These are phyloP conservation scores for Pelargonium cotyledonis DNA, from an alignment of 441 rosid genomes.

Conservation along the genomic window DNA sequence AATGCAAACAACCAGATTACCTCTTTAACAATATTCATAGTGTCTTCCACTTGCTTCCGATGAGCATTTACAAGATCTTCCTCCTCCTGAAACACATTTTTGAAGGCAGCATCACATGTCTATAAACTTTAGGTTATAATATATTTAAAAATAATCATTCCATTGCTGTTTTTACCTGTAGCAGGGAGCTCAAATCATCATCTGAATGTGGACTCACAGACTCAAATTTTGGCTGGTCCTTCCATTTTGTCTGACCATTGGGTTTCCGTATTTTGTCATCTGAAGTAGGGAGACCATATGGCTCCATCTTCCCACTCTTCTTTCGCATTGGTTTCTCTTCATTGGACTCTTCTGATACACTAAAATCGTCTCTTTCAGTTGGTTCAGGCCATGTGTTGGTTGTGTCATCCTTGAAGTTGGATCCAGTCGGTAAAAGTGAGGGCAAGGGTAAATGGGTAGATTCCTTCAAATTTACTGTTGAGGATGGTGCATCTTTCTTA, in stretches of 20 bases:
- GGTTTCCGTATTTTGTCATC: conserved; percentile 57
- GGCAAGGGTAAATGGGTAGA: conserved; percentile 61
- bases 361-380: conserved; percentile 62
- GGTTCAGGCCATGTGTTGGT: conserved; percentile 70
- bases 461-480: conserved; percentile 67
- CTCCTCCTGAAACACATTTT: conserved; percentile 41
- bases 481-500: conserved; percentile 73
- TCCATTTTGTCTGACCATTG: conserved; percentile 44
- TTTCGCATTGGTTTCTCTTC: conserved; percentile 70
- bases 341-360: conserved; percentile 54
- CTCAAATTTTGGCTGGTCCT: conserved; percentile 44
- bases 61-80: conserved; percentile 66
- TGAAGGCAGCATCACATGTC: neutral
- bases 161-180: conserved; percentile 33
- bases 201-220: conserved; percentile 38
- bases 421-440: conserved; percentile 46
- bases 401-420: conserved; percentile 59
- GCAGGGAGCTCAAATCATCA: conserved; percentile 51
- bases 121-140: conserved; percentile 6
- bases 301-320: conserved; percentile 61
- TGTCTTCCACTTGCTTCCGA: conserved; percentile 56
- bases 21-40: conserved; percentile 61
- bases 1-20: conserved; percentile 20
- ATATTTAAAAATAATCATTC: neutral
- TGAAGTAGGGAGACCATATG: conserved; percentile 29